These are phyloP conservation scores for Eleusine indica DNA, from an alignment of 176 grass and related monocot species.

Conservation along the genomic window DNA sequence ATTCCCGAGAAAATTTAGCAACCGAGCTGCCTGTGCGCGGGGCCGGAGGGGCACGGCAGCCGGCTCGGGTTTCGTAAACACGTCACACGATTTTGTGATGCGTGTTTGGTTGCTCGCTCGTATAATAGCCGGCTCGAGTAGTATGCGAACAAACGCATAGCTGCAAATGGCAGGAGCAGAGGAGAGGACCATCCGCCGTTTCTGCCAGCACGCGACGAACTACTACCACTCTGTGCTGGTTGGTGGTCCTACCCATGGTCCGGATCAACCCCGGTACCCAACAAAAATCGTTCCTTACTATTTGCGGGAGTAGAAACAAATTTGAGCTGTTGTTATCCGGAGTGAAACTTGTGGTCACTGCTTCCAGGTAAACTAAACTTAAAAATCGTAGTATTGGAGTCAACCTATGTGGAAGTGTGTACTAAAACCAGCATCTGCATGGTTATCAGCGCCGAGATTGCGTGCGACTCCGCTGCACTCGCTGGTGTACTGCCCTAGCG, in stretches of 20 bases:
- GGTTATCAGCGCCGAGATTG: background rate
- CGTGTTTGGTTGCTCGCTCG: background rate
- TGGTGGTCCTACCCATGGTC: background rate
- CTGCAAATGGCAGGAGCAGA: background rate
- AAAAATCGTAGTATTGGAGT: too few relatives aligned
- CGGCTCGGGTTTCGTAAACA: background rate
- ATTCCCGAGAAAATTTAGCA: constrained; percentile 25
- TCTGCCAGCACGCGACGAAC: background rate
- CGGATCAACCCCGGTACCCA: background rate
- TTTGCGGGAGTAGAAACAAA: background rate
- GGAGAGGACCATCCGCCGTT: background rate
- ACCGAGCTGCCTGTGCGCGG: too few relatives aligned
- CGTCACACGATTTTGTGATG: background rate
- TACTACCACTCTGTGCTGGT: background rate
- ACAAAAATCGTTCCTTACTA: too few relatives aligned
- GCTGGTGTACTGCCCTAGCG: background rate
- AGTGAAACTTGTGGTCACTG: too few relatives aligned
- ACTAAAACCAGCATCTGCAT: background rate
- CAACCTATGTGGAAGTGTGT: too few relatives aligned
- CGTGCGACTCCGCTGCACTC: background rate
- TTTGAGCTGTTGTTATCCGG: too few relatives aligned
- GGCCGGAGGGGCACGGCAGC: background rate
- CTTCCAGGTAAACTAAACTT: too few relatives aligned
- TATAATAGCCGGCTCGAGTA: too few relatives aligned
- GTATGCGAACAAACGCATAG: background rate